Base-by-base conservation (phyloP, 257 asterid genomes). In the Solanum sitiens region DNA sequence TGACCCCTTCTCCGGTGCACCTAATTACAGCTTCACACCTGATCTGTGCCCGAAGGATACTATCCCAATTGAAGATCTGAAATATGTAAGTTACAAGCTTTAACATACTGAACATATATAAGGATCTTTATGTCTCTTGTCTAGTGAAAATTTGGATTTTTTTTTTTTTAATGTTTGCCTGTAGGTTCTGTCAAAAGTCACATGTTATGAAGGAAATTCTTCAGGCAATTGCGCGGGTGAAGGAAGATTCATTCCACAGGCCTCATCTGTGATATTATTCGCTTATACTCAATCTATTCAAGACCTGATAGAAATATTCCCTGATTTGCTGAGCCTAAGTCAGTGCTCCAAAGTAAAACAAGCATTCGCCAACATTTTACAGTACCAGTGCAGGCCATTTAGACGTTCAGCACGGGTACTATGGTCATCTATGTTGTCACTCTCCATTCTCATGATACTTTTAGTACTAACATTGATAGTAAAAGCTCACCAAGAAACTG, bases 1-100 rank as follows among this genome's bases (percentile, higher is more conserved):
- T 50, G 89, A 94, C 76, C 94, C 94, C 84, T 94, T 93, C 75
- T 82, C 93, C 5, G 87, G 86, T 76, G 91, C 94, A 84, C 95
- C 95, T 68, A 67, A 91, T 86, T 92, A 91, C 88, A 87, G 88
- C 79, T 93, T 89, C 86, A 85, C 89, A 18, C 94, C 94, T 2
- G 85, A 75, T 71, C 85, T 79, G 85, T 92, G 94, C 76, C 86
- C 89, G 10, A 86, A 89, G 6, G 85, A 89, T 89, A 84, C 92
- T 50, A 91, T 91, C 85, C 90, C 91, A 74, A 84, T 93, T 35
- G 92, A 92, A 63, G 92, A 92, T 53, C 59, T 94, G 59, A 91
- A 92, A 80, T 90, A 56, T 86, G 95, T 92, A 90, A 74, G 92
- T 86, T 6, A 47, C 40, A 42, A 25, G 39, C 9, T n/a, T 23